Evolutionary conservation across 108 stramenopile genomes (phyloP), one percentile per base, ranked within the genome.

Genomic region (Chaetoceros muelleri): DNA sequence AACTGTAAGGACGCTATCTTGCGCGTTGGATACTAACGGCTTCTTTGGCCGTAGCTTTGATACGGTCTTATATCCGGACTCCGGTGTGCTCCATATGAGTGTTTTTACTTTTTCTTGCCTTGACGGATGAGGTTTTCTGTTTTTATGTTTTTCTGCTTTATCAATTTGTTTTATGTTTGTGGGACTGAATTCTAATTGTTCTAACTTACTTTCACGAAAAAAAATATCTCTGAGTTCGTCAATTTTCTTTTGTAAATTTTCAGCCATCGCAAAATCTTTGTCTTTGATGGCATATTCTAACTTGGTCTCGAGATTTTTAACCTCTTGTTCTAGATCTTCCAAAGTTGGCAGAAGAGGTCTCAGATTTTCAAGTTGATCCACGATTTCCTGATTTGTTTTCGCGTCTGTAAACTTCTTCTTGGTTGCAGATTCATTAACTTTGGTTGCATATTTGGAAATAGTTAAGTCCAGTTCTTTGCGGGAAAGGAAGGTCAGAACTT

Each of bases 11-110:
- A 93, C 71, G 21, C 62, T 85, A 48, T 65, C 69, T 19, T 52
- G 25, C 2, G 65, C 26, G 27, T 18, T 3, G 2, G 72, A 71
- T 0, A 71, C 66, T 46, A 93, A 26, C 0, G 91, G 87, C 52
- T 82, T 76, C 52, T 87, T 82, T 0, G 91, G 91, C 31, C 87
- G 70, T 8, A 93, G 81, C 58, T 78, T 87, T 18, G 71, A 62
- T 7, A 93, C 85, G 83, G 62, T 24, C 50, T 62, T 13, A 3
- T 27, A 48, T 51, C 46, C 2, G 46, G 23, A 19, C 48, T 61
- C 34, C 13, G 34, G 5, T 40, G 5, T 40, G 34, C 5, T 40
- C 13, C 13, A 10, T 5, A 10, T 5, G 34, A 13, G 5, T 10
- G 34, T 10, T 10, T 13, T 40, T 40, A 18, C 20, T 58, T 1